Percentiles rank a stretch among this genome's conserved stretches.
phyloP scores from a whole-genome alignment of 495 filamentous ascomycete species.

The Trichoderma gamsii region DNA sequence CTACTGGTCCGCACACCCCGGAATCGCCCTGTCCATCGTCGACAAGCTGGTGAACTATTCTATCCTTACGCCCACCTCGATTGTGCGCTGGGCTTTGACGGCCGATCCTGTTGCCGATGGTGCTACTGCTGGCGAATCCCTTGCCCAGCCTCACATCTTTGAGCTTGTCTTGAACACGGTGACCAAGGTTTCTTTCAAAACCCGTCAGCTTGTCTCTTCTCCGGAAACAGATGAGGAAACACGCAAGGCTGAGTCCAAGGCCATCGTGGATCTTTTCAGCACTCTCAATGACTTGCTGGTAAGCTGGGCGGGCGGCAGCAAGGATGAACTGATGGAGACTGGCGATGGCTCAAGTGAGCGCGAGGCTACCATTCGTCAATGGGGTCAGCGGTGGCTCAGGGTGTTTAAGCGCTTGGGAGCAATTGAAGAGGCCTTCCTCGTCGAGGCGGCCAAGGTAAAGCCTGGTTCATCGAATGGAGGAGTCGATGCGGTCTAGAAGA shows the following conservation, averaged over 20 bases:
- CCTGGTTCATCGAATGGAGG: not conserved
- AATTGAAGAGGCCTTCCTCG: conserved; percentile 67
- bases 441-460: conserved; percentile 35
- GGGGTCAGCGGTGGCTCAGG: conserved; percentile 80
- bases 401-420: conserved; percentile 76
- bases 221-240: conserved; percentile 47
- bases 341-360: conserved; percentile 43
- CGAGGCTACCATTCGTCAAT: conserved; percentile 64
- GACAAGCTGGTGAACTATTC: conserved; percentile 98
- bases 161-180: conserved; percentile 87
- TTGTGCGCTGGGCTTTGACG: conserved; percentile 81
- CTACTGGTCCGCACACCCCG: conserved; percentile 91
- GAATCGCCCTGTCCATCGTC: conserved; percentile 85
- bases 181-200: conserved; percentile 83
- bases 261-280: conserved; percentile 73
- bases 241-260: conserved; percentile 55
- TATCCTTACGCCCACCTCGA: conserved; percentile 73
- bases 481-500: conserved; percentile 17
- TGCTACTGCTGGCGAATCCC: conserved; percentile 52
- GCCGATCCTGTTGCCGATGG: conserved; percentile 41
- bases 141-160: conserved; percentile 69
- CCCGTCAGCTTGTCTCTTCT: conserved; percentile 61
- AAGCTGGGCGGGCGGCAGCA: conserved; percentile 63
- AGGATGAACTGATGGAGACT: conserved; percentile 59
- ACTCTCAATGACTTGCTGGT: conserved; percentile 74